Base-by-base conservation (phyloP, 495 filamentous ascomycete genomes). In the Hypomontagnella monticulosa region DNA sequence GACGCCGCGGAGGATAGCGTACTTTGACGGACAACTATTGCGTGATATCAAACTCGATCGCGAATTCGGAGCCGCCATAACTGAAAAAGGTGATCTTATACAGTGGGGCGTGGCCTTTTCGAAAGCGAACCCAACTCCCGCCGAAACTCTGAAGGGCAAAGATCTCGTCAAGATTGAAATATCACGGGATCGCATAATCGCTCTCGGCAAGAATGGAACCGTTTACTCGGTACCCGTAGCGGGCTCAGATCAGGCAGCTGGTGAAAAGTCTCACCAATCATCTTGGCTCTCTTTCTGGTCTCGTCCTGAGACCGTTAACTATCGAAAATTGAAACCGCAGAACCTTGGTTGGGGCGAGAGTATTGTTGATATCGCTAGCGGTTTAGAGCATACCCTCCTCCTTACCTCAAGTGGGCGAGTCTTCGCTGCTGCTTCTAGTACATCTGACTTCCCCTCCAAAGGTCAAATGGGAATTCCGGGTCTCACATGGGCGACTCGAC, bases 21-120 rank as follows among this genome's bases (percentile, higher is more conserved):
- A 88, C 72, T 99, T 99, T 71, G 87, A 97, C 64, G 89, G 87
- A n/a, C 83, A 88, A 71, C 77, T 97, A 20, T 79, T 99, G 41
- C 83, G 94, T 38, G 95, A 97, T 71, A 79, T 99, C 33, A 97
- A 97, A 77, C 79, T 98, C 32, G 90, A 90, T 62, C 82, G 87
- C 57, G 86, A 88, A 42, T 91, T 93, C 66, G 95, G 91, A n/a
- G 95, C 88, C 11, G 95, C 95, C 3, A 88, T 98, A 41, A 89
- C 86, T 19, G 93, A 96, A 71, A 89, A 89, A 41, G 95, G 95
- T 3, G 91, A 98, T 73, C 78, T 99, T 11, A 80, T 97, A 12
- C 93, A 97, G 76, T 99, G 95, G 95, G 95, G 95, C 3, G 83
- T 79, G 19, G 92, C 82, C 15, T 97, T 88, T 73, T 89, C 88